Conservation (phyloP, 148 eudicot genomes). For the Rhododendron simsii region DNA sequence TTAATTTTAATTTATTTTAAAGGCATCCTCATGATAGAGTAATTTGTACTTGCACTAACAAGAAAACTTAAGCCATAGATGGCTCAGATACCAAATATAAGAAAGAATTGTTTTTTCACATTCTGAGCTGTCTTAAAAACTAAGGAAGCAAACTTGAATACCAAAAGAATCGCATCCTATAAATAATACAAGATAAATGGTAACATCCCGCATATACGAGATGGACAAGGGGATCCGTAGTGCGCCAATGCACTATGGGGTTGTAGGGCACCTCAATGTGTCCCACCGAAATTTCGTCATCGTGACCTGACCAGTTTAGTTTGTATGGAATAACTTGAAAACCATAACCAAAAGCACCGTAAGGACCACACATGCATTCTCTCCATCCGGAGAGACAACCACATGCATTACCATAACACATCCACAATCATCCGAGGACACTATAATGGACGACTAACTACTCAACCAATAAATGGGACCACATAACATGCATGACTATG, state of each 20-base stretch:
- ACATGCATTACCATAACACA: slow-evolving; percentile 3
- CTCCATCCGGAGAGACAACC: not conserved
- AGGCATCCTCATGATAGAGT: too few relatives aligned
- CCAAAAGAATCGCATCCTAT: not conserved
- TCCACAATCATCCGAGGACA: not conserved
- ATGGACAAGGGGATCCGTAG: not conserved
- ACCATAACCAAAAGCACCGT: not conserved
- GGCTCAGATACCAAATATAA: too few relatives aligned
- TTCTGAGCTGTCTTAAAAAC: not conserved
- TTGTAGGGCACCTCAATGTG: too few relatives aligned
- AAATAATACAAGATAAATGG: not conserved
- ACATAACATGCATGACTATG: slow-evolving; percentile 5
- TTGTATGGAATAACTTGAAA: not conserved
- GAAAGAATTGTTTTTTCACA: too few relatives aligned
- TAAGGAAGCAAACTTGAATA: not conserved
- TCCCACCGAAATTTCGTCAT: too few relatives aligned
- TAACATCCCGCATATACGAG: not conserved
- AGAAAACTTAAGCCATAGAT: too few relatives aligned
- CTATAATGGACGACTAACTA: not conserved
- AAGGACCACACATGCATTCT: not conserved
- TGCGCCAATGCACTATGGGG: too few relatives aligned
- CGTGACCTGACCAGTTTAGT: too few relatives aligned
- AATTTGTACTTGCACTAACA: too few relatives aligned
- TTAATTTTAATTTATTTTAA: too few relatives aligned
- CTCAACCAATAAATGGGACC: slow-evolving; percentile 1